phyloP scores from a whole-genome alignment of 2,329 filamentous ascomycete species.

The Cryphonectria radicalis region DNA sequence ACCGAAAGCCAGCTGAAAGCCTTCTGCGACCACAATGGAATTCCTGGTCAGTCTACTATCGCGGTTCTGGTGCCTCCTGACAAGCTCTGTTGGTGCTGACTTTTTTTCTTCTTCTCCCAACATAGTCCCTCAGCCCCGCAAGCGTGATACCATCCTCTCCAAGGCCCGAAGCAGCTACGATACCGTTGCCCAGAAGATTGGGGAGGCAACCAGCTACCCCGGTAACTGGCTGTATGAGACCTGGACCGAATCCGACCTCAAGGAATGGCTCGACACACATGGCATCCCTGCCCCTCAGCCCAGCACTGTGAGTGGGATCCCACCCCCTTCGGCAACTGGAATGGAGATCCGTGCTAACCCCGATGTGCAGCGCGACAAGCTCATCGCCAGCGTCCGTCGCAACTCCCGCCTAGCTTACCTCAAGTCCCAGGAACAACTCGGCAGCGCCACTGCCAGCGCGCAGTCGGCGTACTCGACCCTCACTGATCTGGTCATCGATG shows the following conservation, averaged over 20 bases:
- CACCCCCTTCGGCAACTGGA: fast-evolving
- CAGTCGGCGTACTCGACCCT: conserved; percentile 74
- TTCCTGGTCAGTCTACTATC: conserved; percentile 61
- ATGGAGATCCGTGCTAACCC: conserved; percentile 31
- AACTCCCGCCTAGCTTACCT: conserved; percentile 82
- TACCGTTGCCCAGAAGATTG: conserved; percentile 70
- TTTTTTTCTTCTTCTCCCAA: not conserved
- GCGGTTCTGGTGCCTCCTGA: not conserved
- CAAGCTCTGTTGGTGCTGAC: not conserved
- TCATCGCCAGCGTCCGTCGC: conserved; percentile 87
- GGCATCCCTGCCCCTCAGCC: conserved; percentile 88
- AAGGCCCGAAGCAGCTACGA: conserved; percentile 84
- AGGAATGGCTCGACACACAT: conserved; percentile 88
- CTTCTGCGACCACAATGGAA: conserved; percentile 86
- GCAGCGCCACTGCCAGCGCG: conserved; percentile 66
- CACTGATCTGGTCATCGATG: conserved; percentile 82
- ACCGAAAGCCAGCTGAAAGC: conserved; percentile 90
- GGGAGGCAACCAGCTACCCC: conserved; percentile 83
- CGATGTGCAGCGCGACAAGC: conserved; percentile 69
- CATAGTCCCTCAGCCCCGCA: conserved; percentile 78
- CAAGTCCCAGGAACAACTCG: conserved; percentile 64
- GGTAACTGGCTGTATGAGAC: conserved; percentile 88
- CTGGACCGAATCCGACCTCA: conserved; percentile 93
- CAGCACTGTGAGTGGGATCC: conserved; percentile 51
- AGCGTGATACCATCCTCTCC: conserved; percentile 79